These are phyloP conservation scores for Cutaneotrichosporon curvatum DNA, from an alignment of 1,284 basidiomycete genomes.

Conservation along the genomic window DNA sequence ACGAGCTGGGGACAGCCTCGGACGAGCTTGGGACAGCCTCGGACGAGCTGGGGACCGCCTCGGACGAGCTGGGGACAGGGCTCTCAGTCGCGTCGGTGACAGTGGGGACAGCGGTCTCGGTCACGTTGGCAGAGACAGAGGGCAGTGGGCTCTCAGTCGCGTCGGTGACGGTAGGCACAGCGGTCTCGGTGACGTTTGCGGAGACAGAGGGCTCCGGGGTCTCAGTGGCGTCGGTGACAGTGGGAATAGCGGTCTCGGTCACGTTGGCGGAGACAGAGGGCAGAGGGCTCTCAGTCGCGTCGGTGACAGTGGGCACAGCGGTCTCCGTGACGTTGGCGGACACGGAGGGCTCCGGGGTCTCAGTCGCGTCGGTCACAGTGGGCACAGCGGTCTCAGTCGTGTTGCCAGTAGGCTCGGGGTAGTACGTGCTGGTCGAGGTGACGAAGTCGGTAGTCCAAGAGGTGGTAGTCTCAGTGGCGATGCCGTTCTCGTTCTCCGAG, in stretches of 20 bases:
- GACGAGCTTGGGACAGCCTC: too few relatives aligned
- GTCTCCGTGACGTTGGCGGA: not conserved
- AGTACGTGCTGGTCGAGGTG: conserved; percentile 22
- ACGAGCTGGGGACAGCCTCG: too few relatives aligned
- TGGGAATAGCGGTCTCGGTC: conserved; percentile 2
- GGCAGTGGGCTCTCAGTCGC: not conserved
- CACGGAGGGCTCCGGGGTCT: not conserved
- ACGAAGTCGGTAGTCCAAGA: conserved; percentile 27
- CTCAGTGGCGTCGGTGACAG: not conserved
- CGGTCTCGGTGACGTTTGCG: not conserved
- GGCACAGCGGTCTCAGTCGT: conserved; percentile 1
- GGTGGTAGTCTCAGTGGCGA: conserved; percentile 32
- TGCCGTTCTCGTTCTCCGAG: conserved; percentile 32
- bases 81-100: not conserved
- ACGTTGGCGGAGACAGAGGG: not conserved
- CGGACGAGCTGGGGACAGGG: conserved; percentile 1
- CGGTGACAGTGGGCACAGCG: not conserved
- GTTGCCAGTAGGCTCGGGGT: not conserved
- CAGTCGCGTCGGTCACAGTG: not conserved
- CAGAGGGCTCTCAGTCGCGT: not conserved
- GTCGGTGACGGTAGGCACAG: not conserved
- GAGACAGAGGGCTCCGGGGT: conserved; percentile 3
- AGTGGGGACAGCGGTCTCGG: conserved; percentile 2
- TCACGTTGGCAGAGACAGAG: not conserved
- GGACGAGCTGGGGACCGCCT: not conserved